Conservation (phyloP, 2,329 filamentous ascomycete genomes). For the Lachnellula cervina region DNA sequence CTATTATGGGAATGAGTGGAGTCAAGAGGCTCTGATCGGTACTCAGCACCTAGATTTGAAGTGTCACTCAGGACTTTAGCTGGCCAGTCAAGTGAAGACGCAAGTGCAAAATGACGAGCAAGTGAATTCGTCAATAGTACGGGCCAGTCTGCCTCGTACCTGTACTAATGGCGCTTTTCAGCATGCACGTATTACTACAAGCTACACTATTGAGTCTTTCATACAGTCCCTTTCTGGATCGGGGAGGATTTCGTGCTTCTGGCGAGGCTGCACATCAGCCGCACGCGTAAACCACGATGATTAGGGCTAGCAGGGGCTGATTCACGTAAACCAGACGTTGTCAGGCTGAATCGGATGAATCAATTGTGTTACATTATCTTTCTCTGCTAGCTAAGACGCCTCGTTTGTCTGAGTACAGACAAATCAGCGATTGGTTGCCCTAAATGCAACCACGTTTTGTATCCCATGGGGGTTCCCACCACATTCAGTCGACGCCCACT, state of each 20-base stretch:
- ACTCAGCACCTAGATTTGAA: too few relatives aligned
- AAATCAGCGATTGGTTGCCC: slow-evolving; percentile 1
- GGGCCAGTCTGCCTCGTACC: too few relatives aligned
- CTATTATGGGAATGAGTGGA: too few relatives aligned
- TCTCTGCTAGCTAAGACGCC: neutral
- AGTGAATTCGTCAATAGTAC: too few relatives aligned
- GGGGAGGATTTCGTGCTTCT: neutral
- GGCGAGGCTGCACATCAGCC: neutral
- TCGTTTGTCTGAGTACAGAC: neutral
- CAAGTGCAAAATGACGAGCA: neutral
- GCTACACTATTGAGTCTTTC: neutral
- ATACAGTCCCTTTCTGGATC: neutral
- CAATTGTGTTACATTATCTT: neutral
- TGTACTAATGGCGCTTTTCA: neutral
- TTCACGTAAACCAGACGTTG: too few relatives aligned
- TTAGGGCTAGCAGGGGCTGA: too few relatives aligned
- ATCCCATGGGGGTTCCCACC: neutral
- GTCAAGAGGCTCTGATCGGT: too few relatives aligned
- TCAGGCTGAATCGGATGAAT: too few relatives aligned
- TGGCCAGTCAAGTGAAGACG: neutral
- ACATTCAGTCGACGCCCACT: neutral
- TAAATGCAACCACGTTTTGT: neutral
- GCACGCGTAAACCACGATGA: neutral
- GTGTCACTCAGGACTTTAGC: too few relatives aligned
- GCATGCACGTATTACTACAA: neutral